Evolutionary conservation across 2,329 filamentous ascomycete genomes (phyloP), one percentile per base, ranked within the genome.

Genomic region (Pseudogymnoascus sp.): DNA sequence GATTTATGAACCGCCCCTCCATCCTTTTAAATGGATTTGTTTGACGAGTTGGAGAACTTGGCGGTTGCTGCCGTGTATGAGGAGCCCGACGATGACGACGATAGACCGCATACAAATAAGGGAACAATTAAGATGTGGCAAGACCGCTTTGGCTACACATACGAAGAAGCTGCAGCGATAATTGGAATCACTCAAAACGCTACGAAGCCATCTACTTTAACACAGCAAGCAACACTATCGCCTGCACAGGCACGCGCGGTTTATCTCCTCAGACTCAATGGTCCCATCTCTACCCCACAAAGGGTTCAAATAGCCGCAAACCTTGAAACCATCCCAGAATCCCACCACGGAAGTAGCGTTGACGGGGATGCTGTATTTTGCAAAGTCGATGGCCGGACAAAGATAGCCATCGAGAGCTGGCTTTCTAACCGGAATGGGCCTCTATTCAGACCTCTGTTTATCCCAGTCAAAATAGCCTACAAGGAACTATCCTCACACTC

Each of bases 111-210:
- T 53, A 14, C 23, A 53, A 31, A 53, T 14, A n/a, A 11, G 44
- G 37, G 21, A 28, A 60, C 36, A 28, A 60, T 63, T 37, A 63
- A 50, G 16, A 18, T 16, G 25, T 64, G 36, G 46, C 63, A 63
- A 28, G 23, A 63, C 8, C 34, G 23, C 23, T 64, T 60, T 21
- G 28, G 46, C 12, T 64, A 77, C 63, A 72, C 73, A 1, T 78
- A 77, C 64, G 76, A 78, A 66, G 73, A 76, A 40, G 63, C 63
- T 59, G 37, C 23, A 62, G 44, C 64, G 56, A 1, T 62, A 16
- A 59, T 63, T 8, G 23, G 44, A 18, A 42, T 59, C 21, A 59
- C 34, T 21, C 38, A 40, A 28, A 60, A n/a, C 5, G 11, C 46
- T 5, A 50, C n/a, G 23, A 40, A 50, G 25, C 23, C 44, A 16